These are phyloP conservation scores for Fusarium longipes DNA, from an alignment of 2,329 filamentous ascomycete genomes.

Conservation along the genomic window DNA sequence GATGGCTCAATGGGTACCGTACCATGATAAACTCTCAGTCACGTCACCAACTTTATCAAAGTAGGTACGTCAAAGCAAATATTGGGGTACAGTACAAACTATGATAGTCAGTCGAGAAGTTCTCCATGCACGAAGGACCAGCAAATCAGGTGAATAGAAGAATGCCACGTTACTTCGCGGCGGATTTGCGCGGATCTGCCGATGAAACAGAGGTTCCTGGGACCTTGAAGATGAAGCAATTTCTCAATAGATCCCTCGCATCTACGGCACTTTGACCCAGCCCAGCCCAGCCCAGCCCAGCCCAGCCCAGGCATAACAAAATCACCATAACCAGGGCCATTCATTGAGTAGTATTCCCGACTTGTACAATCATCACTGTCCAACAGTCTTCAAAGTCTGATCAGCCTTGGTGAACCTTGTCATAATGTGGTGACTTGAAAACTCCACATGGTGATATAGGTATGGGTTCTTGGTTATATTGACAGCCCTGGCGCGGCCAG, in stretches of 20 bases:
- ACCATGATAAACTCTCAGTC: conserved; percentile 3
- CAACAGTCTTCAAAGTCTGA: background rate
- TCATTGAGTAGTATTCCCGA: background rate
- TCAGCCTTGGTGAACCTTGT: background rate
- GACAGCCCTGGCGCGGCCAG: background rate
- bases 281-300: too few relatives aligned
- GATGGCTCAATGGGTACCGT: background rate
- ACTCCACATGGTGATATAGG: conserved; percentile 12
- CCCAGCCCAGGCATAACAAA: background rate
- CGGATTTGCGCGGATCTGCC: too few relatives aligned
- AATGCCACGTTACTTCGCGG: background rate
- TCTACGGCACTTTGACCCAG: too few relatives aligned
- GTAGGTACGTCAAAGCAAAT: conserved; percentile 12
- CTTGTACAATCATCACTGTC: background rate
- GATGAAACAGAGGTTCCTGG: background rate
- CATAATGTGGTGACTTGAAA: conserved; percentile 3
- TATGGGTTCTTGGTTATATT: conserved; percentile 17
- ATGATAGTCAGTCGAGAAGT: background rate
- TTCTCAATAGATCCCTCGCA: conserved; percentile 20
- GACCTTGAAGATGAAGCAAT: background rate
- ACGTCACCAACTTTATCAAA: conserved; percentile 1
- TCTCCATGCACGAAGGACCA: background rate
- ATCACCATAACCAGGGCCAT: background rate
- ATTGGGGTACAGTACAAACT: background rate
- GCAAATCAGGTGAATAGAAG: background rate